Percentiles rank a stretch among this genome's conserved stretches.
These are phyloP conservation scores for Fusarium sp. DNA, from an alignment of 2,329 filamentous ascomycete species.

Conservation along the genomic window DNA sequence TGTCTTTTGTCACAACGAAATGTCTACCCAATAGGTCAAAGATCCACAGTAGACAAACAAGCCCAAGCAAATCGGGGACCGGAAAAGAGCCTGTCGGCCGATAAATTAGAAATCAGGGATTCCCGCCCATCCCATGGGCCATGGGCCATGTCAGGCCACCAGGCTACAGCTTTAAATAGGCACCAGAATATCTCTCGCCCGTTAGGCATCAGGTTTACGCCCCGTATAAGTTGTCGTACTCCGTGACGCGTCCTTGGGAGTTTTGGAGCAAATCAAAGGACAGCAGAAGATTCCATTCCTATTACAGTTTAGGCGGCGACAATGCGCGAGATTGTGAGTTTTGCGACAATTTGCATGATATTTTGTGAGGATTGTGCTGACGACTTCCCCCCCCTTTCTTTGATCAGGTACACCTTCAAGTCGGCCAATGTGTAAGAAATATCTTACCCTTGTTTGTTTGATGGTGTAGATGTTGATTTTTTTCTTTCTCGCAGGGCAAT, in stretches of 20 bases:
- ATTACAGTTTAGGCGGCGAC: neutral
- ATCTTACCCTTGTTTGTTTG: constrained; percentile 44
- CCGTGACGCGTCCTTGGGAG: neutral
- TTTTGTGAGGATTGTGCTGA: constrained; percentile 55
- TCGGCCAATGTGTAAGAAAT: constrained; percentile 92
- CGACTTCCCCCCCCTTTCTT: constrained; percentile 55
- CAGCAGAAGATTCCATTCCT: neutral
- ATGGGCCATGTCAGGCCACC: constrained; percentile 20
- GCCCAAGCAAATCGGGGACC: neutral
- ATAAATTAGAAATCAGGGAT: constrained; percentile 20
- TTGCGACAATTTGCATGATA: constrained; percentile 3
- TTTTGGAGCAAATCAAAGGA: neutral
- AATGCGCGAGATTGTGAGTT: constrained; percentile 73
- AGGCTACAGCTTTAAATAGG: constrained; percentile 28
- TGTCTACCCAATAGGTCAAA: neutral
- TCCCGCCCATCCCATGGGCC: neutral
- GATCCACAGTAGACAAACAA: neutral
- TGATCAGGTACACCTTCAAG: constrained; percentile 94
- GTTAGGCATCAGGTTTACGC: constrained; percentile 27
- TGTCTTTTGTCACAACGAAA: neutral
- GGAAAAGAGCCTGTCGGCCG: constrained; percentile 24
- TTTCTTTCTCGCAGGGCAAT: constrained; percentile 92
- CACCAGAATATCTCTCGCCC: constrained; percentile 28
- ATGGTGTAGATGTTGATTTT: constrained; percentile 19
- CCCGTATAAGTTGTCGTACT: constrained; percentile 1